A percentile compares a stretch with the other conserved stretches of the same genome.
phyloP scores from a whole-genome alignment of 345 rosid species.

The Sisymbrium altissimum region DNA sequence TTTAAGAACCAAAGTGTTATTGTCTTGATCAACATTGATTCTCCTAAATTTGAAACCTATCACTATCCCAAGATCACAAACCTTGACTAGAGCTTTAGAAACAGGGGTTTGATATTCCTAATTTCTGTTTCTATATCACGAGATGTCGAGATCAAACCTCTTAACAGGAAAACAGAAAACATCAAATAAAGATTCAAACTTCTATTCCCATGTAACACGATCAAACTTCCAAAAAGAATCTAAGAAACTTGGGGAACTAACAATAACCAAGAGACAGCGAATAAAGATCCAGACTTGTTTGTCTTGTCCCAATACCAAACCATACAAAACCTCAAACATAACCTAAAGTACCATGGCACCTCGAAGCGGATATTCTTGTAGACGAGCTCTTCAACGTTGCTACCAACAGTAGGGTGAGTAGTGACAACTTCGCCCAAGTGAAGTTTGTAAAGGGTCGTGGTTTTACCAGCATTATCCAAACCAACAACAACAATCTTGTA shows the following conservation, averaged over 20 bases:
- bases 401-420: constrained; percentile 96
- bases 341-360: constrained; percentile 35
- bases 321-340: background rate
- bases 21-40: too few relatives aligned
- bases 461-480: constrained; percentile 94
- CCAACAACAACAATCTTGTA: constrained; percentile 97
- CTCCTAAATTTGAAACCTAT: too few relatives aligned
- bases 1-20: too few relatives aligned
- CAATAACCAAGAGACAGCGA: background rate
- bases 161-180: background rate
- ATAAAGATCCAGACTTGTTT: background rate
- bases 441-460: constrained; percentile 91
- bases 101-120: background rate
- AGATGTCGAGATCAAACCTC: background rate
- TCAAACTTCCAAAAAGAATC: too few relatives aligned
- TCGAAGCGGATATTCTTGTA: constrained; percentile 96
- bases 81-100: background rate
- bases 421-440: constrained; percentile 96
- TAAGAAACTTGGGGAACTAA: background rate
- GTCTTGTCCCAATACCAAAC: background rate
- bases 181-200: background rate
- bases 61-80: background rate
- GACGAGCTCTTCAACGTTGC: constrained; percentile 95
- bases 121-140: background rate
- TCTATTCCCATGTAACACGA: background rate